phyloP scores from a whole-genome alignment of 495 filamentous ascomycete genomes.

The Aspergillus bertholletiae region DNA sequence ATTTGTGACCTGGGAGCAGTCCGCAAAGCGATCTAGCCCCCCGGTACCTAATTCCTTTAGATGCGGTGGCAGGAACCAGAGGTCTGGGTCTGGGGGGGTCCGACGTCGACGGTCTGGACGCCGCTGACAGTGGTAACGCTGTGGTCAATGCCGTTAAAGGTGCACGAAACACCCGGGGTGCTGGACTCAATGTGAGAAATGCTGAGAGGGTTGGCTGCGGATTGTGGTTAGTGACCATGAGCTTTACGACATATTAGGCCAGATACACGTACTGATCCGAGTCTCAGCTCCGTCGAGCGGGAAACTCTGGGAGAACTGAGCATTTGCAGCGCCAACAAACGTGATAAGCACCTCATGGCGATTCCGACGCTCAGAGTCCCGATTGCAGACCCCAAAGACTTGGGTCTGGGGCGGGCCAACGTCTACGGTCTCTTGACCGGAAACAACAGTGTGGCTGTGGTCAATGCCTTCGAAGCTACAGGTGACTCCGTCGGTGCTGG shows the following conservation, averaged over 20 bases:
- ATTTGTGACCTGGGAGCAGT: too few relatives aligned
- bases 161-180: slow-evolving; percentile 9
- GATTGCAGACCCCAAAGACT: slow-evolving; percentile 26
- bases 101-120: slow-evolving; percentile 22
- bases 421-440: slow-evolving; percentile 15
- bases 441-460: slow-evolving; percentile 16
- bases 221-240: neutral
- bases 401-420: slow-evolving; percentile 39
- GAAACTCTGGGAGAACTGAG: slow-evolving; percentile 8
- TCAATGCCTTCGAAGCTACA: slow-evolving; percentile 24
- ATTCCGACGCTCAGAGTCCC: neutral
- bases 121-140: slow-evolving; percentile 20
- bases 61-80: slow-evolving; percentile 16
- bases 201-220: slow-evolving; percentile 6
- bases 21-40: too few relatives aligned
- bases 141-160: slow-evolving; percentile 22
- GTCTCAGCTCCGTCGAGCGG: neutral
- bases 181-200: slow-evolving; percentile 10
- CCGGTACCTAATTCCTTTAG: neutral
- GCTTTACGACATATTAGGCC: neutral
- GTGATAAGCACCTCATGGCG: slow-evolving; percentile 6
- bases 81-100: slow-evolving; percentile 28
- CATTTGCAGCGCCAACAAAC: slow-evolving; percentile 9
- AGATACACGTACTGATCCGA: slow-evolving; percentile 3
- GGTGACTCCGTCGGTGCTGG: slow-evolving; percentile 1